Conservation (phyloP, 2,329 filamentous ascomycete species). For the Phymatotrichopsis omnivora region DNA sequence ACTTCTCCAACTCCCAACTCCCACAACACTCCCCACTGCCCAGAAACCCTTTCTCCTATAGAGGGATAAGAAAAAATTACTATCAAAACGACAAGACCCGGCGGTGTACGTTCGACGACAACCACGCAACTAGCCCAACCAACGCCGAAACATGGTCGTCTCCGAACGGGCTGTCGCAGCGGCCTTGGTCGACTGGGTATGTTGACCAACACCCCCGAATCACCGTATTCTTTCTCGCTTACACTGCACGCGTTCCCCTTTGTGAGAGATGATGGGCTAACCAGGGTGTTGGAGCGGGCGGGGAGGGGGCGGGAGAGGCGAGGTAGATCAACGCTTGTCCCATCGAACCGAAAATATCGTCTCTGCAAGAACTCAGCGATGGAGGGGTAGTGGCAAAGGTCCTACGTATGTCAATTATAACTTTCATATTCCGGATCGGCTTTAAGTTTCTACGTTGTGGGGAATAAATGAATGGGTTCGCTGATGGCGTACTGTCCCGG, state of each 20-base stretch:
- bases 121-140: background rate
- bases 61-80: background rate
- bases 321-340: constrained; percentile 32
- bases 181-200: constrained; percentile 32
- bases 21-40: background rate
- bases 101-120: background rate
- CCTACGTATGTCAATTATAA: constrained; percentile 26
- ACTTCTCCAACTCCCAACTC: background rate
- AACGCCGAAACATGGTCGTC: constrained; percentile 8
- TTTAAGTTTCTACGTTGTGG: background rate
- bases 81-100: background rate
- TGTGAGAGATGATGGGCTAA: constrained; percentile 8
- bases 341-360: constrained; percentile 31
- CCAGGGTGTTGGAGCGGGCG: constrained; percentile 3
- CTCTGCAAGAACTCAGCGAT: constrained; percentile 29
- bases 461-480: background rate
- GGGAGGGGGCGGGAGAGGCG: background rate
- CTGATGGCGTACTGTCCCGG: background rate
- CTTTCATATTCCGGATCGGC: too few relatives aligned
- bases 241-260: constrained; percentile 16
- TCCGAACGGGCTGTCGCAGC: constrained; percentile 27
- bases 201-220: constrained; percentile 5
- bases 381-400: constrained; percentile 31
- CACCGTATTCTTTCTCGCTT: too few relatives aligned
- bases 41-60: background rate